Evolutionary conservation across 2,329 filamentous ascomycete genomes (phyloP).

Genomic region (Diaporthe sp.): DNA sequence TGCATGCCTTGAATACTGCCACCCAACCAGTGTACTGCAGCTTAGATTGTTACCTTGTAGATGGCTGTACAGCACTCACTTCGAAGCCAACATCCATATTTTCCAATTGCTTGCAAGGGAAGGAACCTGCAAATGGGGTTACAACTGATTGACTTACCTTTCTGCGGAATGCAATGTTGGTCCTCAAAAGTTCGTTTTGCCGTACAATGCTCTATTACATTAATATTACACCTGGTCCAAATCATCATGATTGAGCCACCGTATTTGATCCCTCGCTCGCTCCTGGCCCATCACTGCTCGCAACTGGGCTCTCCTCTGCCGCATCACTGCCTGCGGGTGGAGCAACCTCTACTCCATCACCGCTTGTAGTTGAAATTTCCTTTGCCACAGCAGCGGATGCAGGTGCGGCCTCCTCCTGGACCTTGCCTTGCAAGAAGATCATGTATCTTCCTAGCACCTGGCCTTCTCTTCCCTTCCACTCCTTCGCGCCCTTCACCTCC

Average conservation of each 20-base stretch:
- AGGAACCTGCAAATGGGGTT: too few species aligned
- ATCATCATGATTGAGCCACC: background rate
- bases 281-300: background rate
- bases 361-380: background rate
- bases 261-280: background rate
- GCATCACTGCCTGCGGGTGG: background rate
- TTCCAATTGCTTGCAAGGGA: background rate
- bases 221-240: background rate
- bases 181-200: background rate
- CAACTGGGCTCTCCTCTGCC: constrained; percentile 10
- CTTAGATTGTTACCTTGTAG: too few species aligned
- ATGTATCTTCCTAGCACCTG: constrained; percentile 54
- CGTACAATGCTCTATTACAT: background rate
- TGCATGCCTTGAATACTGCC: background rate
- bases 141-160: background rate
- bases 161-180: background rate
- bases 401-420: constrained; percentile 37
- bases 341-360: constrained; percentile 2
- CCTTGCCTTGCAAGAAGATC: constrained; percentile 56
- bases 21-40: background rate
- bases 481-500: constrained; percentile 54
- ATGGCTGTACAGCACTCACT: too few species aligned
- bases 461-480: constrained; percentile 59
- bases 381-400: background rate
- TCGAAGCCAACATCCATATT: background rate